These are phyloP conservation scores for Leccinum arenicola DNA, from an alignment of 768 basidiomycete species.

Conservation along the genomic window DNA sequence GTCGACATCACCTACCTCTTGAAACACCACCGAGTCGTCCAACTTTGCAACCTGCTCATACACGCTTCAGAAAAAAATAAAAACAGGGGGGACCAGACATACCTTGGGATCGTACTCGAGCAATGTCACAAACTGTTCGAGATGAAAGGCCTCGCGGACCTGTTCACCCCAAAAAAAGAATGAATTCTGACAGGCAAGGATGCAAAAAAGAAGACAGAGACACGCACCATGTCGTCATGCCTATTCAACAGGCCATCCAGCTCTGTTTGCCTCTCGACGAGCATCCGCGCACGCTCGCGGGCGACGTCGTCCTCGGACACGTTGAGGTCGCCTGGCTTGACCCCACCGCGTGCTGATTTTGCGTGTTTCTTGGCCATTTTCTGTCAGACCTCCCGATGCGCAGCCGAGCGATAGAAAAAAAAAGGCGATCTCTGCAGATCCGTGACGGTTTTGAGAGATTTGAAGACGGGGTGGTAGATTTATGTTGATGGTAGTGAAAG, in stretches of 20 bases:
- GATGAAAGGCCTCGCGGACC: slow-evolving; percentile 87
- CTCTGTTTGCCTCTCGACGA: slow-evolving; percentile 58
- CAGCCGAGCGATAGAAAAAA: not conserved
- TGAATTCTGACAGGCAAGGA: not conserved
- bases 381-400: not conserved
- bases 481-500: not conserved
- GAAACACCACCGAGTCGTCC: slow-evolving; percentile 71
- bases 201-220: slow-evolving; percentile 2
- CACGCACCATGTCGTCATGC: slow-evolving; percentile 75
- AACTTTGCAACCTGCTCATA: slow-evolving; percentile 58
- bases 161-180: slow-evolving; percentile 24
- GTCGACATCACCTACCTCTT: slow-evolving; percentile 49
- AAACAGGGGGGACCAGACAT: not conserved
- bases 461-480: slow-evolving; percentile 40
- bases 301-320: slow-evolving; percentile 26
- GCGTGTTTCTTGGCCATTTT: slow-evolving; percentile 25
- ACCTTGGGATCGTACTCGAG: slow-evolving; percentile 69
- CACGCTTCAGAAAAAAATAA: no score
- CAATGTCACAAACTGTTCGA: slow-evolving; percentile 77
- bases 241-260: slow-evolving; percentile 56
- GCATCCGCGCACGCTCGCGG: slow-evolving; percentile 41
- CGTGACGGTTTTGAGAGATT: slow-evolving; percentile 60
- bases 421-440: slow-evolving; percentile 61
- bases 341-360: slow-evolving; percentile 2
- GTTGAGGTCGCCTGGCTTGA: not conserved